Evolutionary conservation across 2,329 filamentous ascomycete genomes (phyloP).

Genomic region (Clonostachys sp.): DNA sequence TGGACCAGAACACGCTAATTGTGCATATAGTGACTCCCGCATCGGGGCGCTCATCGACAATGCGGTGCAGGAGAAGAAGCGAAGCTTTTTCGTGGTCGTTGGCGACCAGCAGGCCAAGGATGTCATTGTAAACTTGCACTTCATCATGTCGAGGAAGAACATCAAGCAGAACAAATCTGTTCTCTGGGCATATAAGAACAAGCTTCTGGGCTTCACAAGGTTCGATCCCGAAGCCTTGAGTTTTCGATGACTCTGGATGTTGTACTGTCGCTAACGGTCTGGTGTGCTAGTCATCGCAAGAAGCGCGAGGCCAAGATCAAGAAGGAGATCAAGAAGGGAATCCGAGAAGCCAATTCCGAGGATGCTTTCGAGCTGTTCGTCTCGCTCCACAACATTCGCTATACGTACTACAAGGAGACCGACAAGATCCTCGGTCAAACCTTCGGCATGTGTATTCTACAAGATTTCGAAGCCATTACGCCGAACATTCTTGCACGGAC

Average conservation of each 20-base stretch:
- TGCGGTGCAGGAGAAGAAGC: slow-evolving; percentile 91
- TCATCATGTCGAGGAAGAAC: slow-evolving; percentile 85
- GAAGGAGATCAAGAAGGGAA: slow-evolving; percentile 93
- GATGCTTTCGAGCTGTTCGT: slow-evolving; percentile 98
- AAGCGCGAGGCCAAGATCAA: slow-evolving; percentile 99
- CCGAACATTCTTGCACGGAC: slow-evolving; percentile 94
- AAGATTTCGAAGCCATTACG: slow-evolving; percentile 96
- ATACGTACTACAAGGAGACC: slow-evolving; percentile 99
- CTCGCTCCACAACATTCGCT: slow-evolving; percentile 93
- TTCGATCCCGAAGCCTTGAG: slow-evolving; percentile 16
- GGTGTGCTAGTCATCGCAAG: slow-evolving; percentile 69
- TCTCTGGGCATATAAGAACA: slow-evolving; percentile 98
- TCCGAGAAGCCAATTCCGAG: slow-evolving; percentile 85
- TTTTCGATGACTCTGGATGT: no score
- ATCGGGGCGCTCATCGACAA: slow-evolving; percentile 89
- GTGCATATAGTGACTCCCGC: slow-evolving; percentile 66
- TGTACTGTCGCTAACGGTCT: neutral
- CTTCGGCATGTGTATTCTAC: slow-evolving; percentile 96
- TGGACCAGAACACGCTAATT: neutral
- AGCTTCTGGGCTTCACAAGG: slow-evolving; percentile 88
- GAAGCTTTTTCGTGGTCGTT: slow-evolving; percentile 96
- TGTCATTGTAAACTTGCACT: slow-evolving; percentile 89
- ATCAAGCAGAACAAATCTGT: slow-evolving; percentile 90
- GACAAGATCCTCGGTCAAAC: slow-evolving; percentile 98
- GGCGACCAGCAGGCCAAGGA: slow-evolving; percentile 82